phyloP scores from a whole-genome alignment of 2,329 filamentous ascomycete species.

The Beauveria rudraprayagi region DNA sequence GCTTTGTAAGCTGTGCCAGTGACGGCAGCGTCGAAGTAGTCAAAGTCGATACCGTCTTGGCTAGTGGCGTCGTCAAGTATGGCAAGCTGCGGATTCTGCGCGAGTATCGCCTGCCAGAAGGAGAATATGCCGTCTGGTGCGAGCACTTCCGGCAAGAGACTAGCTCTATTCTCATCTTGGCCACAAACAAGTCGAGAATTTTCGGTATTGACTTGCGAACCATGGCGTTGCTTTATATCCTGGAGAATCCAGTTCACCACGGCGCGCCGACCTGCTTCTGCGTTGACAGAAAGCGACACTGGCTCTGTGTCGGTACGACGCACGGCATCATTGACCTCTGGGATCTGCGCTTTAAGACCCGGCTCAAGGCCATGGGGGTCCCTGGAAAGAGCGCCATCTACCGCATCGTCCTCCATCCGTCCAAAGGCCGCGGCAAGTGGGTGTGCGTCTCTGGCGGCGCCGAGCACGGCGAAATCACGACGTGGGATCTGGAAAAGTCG shows the following conservation, averaged over 20 bases:
- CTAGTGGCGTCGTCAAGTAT: slow-evolving; percentile 57
- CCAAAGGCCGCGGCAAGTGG: slow-evolving; percentile 70
- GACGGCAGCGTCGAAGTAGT: slow-evolving; percentile 89
- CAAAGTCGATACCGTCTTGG: slow-evolving; percentile 54
- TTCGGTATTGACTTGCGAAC: slow-evolving; percentile 78
- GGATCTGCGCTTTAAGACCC: slow-evolving; percentile 91
- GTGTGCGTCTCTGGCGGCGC: slow-evolving; percentile 86
- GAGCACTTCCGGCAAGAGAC: slow-evolving; percentile 83
- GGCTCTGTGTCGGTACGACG: slow-evolving; percentile 84
- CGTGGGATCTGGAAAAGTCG: slow-evolving; percentile 91
- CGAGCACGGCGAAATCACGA: slow-evolving; percentile 78
- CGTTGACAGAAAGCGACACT: slow-evolving; percentile 76
- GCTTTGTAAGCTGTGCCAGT: slow-evolving; percentile 81
- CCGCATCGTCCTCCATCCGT: slow-evolving; percentile 69
- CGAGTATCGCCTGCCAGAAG: slow-evolving; percentile 66
- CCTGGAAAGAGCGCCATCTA: slow-evolving; percentile 74
- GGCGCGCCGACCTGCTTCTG: slow-evolving; percentile 89
- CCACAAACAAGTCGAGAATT: slow-evolving; percentile 78
- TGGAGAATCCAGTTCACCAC: slow-evolving; percentile 86
- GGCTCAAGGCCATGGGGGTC: slow-evolving; percentile 81
- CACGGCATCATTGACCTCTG: slow-evolving; percentile 90
- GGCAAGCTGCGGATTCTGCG: slow-evolving; percentile 68
- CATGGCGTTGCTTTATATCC: slow-evolving; percentile 72
- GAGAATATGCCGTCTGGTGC: slow-evolving; percentile 79
- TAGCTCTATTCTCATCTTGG: slow-evolving; percentile 74